Evolutionary conservation across 495 filamentous ascomycete genomes (phyloP).

Genomic region (Chlorociboria aeruginascens): DNA sequence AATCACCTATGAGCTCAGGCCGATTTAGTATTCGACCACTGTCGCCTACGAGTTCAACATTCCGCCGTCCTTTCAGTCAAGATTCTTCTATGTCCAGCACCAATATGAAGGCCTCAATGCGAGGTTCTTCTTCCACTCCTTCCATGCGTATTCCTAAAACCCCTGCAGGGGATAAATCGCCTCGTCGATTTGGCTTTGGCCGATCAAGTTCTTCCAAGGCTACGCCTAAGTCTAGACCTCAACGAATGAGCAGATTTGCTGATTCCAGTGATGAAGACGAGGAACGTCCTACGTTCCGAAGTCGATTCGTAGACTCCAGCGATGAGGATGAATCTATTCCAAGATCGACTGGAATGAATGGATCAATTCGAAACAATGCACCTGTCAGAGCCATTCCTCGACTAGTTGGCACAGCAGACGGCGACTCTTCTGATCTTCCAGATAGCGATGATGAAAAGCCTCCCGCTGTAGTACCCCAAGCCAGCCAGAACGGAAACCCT

Average conservation of each 20-base stretch:
- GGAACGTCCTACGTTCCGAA: constrained; percentile 38
- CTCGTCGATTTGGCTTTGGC: constrained; percentile 33
- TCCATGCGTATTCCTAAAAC: constrained; percentile 8
- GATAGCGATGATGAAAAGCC: constrained; percentile 33
- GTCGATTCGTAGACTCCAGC: constrained; percentile 74
- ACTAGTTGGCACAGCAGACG: constrained; percentile 36
- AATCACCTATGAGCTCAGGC: constrained; percentile 15
- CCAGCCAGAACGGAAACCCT: constrained; percentile 1
- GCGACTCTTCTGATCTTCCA: constrained; percentile 58
- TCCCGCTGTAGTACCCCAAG: constrained; percentile 2
- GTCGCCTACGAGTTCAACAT: constrained; percentile 25
- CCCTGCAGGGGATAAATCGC: background rate
- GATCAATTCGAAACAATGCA: constrained; percentile 16
- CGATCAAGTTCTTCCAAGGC: constrained; percentile 3
- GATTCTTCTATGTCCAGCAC: background rate
- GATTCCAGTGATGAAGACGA: constrained; percentile 69
- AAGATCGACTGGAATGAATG: background rate
- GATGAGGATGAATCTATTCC: constrained; percentile 38
- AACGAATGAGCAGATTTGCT: constrained; percentile 37
- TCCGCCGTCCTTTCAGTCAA: constrained; percentile 7
- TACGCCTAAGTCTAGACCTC: background rate
- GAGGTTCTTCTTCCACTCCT: constrained; percentile 16
- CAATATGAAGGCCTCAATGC: background rate
- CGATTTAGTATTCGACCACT: constrained; percentile 32
- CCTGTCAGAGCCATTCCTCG: constrained; percentile 56